Percentiles rank a stretch among this genome's conserved stretches.
Conservation (phyloP, 257 asterid genomes). For the Rubia yunnanensis region DNA sequence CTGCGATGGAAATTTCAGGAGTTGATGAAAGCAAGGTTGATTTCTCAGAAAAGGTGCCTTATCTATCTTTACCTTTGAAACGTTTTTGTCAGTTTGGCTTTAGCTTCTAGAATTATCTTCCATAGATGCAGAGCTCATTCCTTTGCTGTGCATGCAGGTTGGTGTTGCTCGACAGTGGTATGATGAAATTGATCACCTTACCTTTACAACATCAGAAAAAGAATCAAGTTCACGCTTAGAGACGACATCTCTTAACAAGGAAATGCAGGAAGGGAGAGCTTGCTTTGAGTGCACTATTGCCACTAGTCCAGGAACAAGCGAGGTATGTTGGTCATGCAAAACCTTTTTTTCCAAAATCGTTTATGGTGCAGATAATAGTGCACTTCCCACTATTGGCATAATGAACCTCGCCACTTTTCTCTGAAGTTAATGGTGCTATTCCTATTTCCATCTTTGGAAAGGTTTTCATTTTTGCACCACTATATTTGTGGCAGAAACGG, state of each 20-base stretch:
- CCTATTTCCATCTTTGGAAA: slow-evolving; percentile 21
- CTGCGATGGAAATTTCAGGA: slow-evolving; percentile 63
- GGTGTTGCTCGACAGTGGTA: slow-evolving; percentile 72
- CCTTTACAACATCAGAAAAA: slow-evolving; percentile 30
- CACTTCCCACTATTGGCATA: not conserved
- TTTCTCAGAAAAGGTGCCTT: slow-evolving; percentile 49
- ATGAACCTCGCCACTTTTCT: not conserved
- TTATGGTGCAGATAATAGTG: not conserved
- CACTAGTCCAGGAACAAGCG: slow-evolving; percentile 96
- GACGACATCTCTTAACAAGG: slow-evolving; percentile 15
- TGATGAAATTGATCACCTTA: slow-evolving; percentile 59
- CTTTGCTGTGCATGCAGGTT: slow-evolving; percentile 35
- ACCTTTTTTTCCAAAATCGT: not conserved
- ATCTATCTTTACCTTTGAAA: slow-evolving; percentile 1
- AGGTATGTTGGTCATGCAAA: slow-evolving; percentile 34
- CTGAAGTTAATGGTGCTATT: not conserved
- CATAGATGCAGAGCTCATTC: slow-evolving; percentile 15
- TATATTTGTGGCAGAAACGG: slow-evolving; percentile 55
- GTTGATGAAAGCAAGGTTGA: slow-evolving; percentile 39
- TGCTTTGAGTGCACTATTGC: slow-evolving; percentile 51
- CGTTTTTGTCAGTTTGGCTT: not conserved
- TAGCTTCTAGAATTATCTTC: not conserved
- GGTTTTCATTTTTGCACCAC: slow-evolving; percentile 60
- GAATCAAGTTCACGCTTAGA: slow-evolving; percentile 27
- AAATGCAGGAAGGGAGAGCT: slow-evolving; percentile 39